These are phyloP conservation scores for Mortierella sp. DNA, from an alignment of 371 early-diverging fungal species.

Conservation along the genomic window DNA sequence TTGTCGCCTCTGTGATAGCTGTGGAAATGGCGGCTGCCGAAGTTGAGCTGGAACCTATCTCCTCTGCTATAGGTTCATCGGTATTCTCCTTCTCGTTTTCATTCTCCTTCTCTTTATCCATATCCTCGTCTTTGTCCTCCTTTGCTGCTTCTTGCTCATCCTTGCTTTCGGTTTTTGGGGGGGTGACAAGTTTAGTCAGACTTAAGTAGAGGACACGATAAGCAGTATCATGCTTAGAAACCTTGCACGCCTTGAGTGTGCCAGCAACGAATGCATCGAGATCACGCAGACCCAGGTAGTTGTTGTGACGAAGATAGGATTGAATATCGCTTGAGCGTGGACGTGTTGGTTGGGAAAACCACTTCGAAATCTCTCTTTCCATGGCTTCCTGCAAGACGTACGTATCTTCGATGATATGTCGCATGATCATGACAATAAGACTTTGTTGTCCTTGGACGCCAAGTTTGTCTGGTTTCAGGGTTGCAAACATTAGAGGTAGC, in stretches of 20 bases:
- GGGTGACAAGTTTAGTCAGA: conserved; percentile 28
- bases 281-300: conserved; percentile 81
- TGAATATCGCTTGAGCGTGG: conserved; percentile 78
- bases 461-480: conserved; percentile 62
- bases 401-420: conserved; percentile 87
- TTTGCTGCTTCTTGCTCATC: conserved; percentile 31
- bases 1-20: conserved; percentile 38
- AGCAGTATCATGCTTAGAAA: conserved; percentile 73
- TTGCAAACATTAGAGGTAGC: conserved; percentile 69
- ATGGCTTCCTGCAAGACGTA: conserved; percentile 75
- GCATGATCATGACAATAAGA: conserved; percentile 83
- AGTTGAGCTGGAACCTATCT: conserved; percentile 9
- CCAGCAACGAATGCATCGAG: conserved; percentile 80
- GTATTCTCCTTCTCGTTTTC: background rate
- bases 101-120: conserved; percentile 24
- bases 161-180: conserved; percentile 6
- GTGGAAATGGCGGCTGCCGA: background rate
- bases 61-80: conserved; percentile 4
- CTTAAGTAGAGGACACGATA: conserved; percentile 69
- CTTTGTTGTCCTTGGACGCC: conserved; percentile 79
- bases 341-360: conserved; percentile 76
- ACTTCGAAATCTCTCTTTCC: conserved; percentile 74
- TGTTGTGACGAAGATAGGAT: conserved; percentile 77
- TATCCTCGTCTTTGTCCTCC: conserved; percentile 24
- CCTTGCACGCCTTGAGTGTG: conserved; percentile 69